A percentile compares a stretch with the other conserved stretches of the same genome.
phyloP scores from a whole-genome alignment of 371 early-diverging fungal species.

The Haplosporangium sp. region DNA sequence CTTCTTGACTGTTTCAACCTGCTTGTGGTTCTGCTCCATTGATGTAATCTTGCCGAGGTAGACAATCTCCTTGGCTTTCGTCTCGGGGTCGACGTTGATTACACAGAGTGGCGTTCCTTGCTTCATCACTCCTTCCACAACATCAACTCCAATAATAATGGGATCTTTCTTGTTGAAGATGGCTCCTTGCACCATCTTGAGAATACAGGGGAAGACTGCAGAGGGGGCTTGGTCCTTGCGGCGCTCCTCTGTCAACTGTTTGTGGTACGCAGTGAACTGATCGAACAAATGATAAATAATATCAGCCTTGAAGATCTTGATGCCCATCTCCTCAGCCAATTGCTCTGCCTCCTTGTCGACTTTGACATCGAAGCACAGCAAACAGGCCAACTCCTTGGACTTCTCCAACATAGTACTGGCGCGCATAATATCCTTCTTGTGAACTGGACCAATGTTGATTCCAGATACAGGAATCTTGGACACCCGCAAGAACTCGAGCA shows the following conservation, averaged over 20 bases:
- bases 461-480: slow-evolving; percentile 97
- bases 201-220: slow-evolving; percentile 97
- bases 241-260: slow-evolving; percentile 73
- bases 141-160: slow-evolving; percentile 98
- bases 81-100: slow-evolving; percentile 82
- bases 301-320: slow-evolving; percentile 97
- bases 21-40: slow-evolving; percentile 97
- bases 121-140: slow-evolving; percentile 93
- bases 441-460: slow-evolving; percentile 98
- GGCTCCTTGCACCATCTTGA: slow-evolving; percentile 95
- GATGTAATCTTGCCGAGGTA: slow-evolving; percentile 94
- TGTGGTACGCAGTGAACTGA: slow-evolving; percentile 88
- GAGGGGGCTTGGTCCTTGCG: slow-evolving; percentile 89
- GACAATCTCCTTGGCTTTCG: slow-evolving; percentile 75
- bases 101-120: slow-evolving; percentile 98
- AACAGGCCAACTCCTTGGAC: slow-evolving; percentile 87
- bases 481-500: slow-evolving; percentile 94
- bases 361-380: slow-evolving; percentile 99
- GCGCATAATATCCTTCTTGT: slow-evolving; percentile 98
- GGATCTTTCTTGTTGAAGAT: slow-evolving; percentile 98
- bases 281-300: slow-evolving; percentile 99
- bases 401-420: slow-evolving; percentile 95
- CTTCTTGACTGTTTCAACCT: slow-evolving; percentile 85
- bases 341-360: slow-evolving; percentile 97
- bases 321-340: slow-evolving; percentile 92